Evolutionary conservation across 2,329 filamentous ascomycete species (phyloP).

Genomic region (Aspergillus spinulosporus): DNA sequence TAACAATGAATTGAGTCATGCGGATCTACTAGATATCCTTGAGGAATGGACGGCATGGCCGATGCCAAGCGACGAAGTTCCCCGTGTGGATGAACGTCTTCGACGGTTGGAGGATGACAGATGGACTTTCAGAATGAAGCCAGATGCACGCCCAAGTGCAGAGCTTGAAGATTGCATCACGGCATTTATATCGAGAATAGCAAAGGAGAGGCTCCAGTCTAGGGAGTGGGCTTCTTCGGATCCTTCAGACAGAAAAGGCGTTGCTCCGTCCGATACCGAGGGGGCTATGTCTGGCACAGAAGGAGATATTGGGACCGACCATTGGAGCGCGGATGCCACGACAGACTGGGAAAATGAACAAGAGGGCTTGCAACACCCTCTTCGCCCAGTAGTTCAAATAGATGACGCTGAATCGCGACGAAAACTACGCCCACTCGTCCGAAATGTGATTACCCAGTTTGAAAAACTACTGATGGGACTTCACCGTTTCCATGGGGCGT

Average conservation of each 20-base stretch:
- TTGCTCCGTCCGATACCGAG: not conserved
- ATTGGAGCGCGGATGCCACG: constrained; percentile 13
- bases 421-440: constrained; percentile 66
- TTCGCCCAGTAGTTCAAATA: constrained; percentile 58
- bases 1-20: constrained; percentile 9
- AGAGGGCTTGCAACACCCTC: constrained; percentile 15
- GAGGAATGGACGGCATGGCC: constrained; percentile 86
- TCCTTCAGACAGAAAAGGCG: not conserved
- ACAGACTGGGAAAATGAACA: constrained; percentile 23
- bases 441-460: constrained; percentile 69
- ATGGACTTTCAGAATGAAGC: constrained; percentile 53
- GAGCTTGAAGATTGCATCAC: constrained; percentile 70
- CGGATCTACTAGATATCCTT: constrained; percentile 45
- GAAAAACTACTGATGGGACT: constrained; percentile 70
- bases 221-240: constrained; percentile 38
- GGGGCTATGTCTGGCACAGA: not conserved
- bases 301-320: not conserved
- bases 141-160: constrained; percentile 54
- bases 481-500: constrained; percentile 52
- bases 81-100: constrained; percentile 55
- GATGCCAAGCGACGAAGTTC: constrained; percentile 62
- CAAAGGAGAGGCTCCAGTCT: constrained; percentile 63
- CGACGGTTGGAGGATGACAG: constrained; percentile 51
- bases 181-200: constrained; percentile 64
- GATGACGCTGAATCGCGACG: constrained; percentile 69